These are phyloP conservation scores for Yamadazyma akitaensis DNA, from an alignment of 805 yeast species.

Conservation along the genomic window DNA sequence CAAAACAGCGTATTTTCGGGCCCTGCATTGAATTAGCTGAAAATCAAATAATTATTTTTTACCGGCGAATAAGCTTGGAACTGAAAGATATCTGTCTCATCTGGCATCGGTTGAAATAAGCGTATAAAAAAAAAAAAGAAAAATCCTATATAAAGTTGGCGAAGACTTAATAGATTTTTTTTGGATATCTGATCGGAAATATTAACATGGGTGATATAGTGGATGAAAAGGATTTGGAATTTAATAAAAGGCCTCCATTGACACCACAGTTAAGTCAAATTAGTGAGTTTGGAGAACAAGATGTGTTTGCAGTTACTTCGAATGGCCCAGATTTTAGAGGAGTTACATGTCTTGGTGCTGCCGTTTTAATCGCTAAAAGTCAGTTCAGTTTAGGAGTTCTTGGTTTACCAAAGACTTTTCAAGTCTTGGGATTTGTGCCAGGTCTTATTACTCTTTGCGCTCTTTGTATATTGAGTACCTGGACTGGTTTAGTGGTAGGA, in stretches of 20 bases:
- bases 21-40: too few species aligned
- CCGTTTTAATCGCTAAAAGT: slow-evolving; percentile 10
- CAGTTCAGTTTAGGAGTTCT: slow-evolving; percentile 12
- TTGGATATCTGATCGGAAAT: not conserved
- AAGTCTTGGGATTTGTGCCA: slow-evolving; percentile 11
- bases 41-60: too few species aligned
- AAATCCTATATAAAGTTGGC: too few species aligned
- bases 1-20: too few species aligned
- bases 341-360: slow-evolving; percentile 10
- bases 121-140: too few species aligned
- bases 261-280: not conserved
- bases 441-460: slow-evolving; percentile 8
- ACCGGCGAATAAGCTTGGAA: too few species aligned
- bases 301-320: slow-evolving; percentile 6
- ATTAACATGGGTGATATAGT: not conserved
- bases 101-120: too few species aligned
- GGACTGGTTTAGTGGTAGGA: slow-evolving; percentile 11
- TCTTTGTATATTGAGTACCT: slow-evolving; percentile 8
- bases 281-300: slow-evolving; percentile 2
- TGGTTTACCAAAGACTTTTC: slow-evolving; percentile 10
- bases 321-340: slow-evolving; percentile 12
- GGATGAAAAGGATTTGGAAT: not conserved
- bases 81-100: too few species aligned
- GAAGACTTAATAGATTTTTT: not conserved
- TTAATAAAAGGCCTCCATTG: not conserved